A percentile compares a stretch with the other conserved stretches of the same genome.
phyloP scores from a whole-genome alignment of 2,329 filamentous ascomycete species.

The Aspergillus japonicus region DNA sequence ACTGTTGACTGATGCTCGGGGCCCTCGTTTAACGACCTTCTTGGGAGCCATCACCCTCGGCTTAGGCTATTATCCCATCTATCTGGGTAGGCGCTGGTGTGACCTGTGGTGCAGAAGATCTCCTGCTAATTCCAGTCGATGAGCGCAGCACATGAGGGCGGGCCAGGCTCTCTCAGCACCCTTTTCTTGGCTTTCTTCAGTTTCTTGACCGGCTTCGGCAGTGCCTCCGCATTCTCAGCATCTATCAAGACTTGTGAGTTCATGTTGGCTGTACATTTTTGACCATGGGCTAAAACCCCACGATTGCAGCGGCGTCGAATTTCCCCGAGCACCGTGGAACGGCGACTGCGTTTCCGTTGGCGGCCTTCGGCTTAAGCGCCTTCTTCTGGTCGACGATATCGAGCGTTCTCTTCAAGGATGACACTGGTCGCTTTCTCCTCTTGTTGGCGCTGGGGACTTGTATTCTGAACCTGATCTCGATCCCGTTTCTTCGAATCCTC shows the following conservation, averaged over 20 bases:
- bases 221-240: conserved; percentile 86
- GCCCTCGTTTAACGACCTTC: conserved; percentile 75
- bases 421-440: conserved; percentile 77
- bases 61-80: conserved; percentile 81
- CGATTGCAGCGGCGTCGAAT: conserved; percentile 70
- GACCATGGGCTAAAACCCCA: conserved; percentile 10
- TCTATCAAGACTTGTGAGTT: conserved; percentile 70
- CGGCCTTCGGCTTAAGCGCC: conserved; percentile 90
- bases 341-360: conserved; percentile 88
- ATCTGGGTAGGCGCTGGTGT: conserved; percentile 47
- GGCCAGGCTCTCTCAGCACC: conserved; percentile 57
- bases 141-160: conserved; percentile 66
- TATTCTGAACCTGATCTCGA: conserved; percentile 69
- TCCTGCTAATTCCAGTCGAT: conserved; percentile 15
- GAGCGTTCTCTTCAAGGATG: conserved; percentile 73
- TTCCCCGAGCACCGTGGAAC: conserved; percentile 90
- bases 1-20: conserved; percentile 78
- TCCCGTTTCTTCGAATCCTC: conserved; percentile 81
- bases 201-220: conserved; percentile 81
- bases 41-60: conserved; percentile 71
- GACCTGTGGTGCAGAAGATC: background rate
- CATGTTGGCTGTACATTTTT: background rate
- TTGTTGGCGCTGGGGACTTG: conserved; percentile 79
- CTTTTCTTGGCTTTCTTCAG: conserved; percentile 73
- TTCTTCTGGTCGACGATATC: conserved; percentile 91